Conservation (phyloP, 768 basidiomycete genomes). For the Clathrus columnatus region DNA sequence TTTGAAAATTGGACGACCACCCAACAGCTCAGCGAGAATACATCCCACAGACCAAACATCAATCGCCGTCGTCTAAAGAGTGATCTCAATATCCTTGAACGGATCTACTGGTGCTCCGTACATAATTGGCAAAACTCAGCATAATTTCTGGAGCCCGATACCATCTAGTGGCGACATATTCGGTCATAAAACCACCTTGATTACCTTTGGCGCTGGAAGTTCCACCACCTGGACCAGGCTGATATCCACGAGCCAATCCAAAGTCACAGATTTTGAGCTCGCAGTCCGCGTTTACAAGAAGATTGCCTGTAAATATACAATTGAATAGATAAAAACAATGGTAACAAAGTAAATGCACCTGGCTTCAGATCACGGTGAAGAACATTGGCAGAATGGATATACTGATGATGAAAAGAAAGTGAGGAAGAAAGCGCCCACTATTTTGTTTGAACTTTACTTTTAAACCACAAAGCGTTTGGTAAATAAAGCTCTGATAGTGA, state of each 20-base stretch:
- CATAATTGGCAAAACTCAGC: slow-evolving; percentile 93
- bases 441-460: slow-evolving; percentile 36
- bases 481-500: slow-evolving; percentile 93
- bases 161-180: slow-evolving; percentile 99
- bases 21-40: slow-evolving; percentile 86
- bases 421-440: background rate
- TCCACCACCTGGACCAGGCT: slow-evolving; percentile 62
- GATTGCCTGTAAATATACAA: slow-evolving; percentile 40
- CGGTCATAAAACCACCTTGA: slow-evolving; percentile 91
- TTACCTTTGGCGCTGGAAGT: slow-evolving; percentile 37
- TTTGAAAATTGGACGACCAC: slow-evolving; percentile 94
- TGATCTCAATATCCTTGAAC: slow-evolving; percentile 11
- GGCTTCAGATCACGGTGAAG: slow-evolving; percentile 94
- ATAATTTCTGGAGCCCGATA: slow-evolving; percentile 99
- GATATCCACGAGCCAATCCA: slow-evolving; percentile 91
- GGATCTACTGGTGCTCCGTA: slow-evolving; percentile 28
- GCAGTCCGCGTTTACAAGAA: slow-evolving; percentile 96
- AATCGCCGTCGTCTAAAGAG: slow-evolving; percentile 70
- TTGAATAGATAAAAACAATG: background rate
- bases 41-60: slow-evolving; percentile 97
- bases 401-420: slow-evolving; percentile 26
- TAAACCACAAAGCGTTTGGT: slow-evolving; percentile 95
- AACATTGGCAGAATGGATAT: slow-evolving; percentile 97
- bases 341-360: slow-evolving; percentile 20
- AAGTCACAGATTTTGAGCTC: slow-evolving; percentile 99